Conservation (phyloP, 1,139 yeast genomes). For the Debaryomyces coudertii region DNA sequence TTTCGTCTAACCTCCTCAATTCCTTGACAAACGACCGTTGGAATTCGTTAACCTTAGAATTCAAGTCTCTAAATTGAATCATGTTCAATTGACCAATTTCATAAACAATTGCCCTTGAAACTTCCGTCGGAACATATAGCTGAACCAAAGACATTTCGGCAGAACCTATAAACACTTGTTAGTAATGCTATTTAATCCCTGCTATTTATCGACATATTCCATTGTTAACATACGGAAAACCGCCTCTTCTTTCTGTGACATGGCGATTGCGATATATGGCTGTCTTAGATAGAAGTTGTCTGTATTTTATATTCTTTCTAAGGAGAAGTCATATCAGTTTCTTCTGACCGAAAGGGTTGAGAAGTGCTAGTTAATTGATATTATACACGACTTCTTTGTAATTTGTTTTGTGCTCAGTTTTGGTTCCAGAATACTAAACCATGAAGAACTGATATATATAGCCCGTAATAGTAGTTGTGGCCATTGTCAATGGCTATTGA, state of each 20-base stretch:
- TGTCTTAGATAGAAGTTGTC: not conserved
- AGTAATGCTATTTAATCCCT: conserved; percentile 12
- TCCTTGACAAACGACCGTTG: conserved; percentile 75
- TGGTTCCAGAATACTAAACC: not conserved
- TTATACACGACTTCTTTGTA: not conserved
- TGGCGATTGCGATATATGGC: conserved; percentile 9
- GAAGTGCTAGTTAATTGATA: not conserved
- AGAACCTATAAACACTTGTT: conserved; percentile 42
- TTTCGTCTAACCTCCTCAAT: conserved; percentile 66
- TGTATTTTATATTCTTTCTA: not conserved
- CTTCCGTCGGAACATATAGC: conserved; percentile 72
- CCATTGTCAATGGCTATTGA: not conserved
- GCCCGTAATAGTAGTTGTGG: not conserved
- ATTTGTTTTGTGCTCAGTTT: not conserved
- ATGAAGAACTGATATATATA: not conserved
- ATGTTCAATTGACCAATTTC: conserved; percentile 65
- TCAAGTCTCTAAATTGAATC: conserved; percentile 72
- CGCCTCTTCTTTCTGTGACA: conserved; percentile 59
- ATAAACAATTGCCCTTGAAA: conserved; percentile 65
- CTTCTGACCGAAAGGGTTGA: not conserved
- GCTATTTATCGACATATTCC: not conserved
- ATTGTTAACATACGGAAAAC: conserved; percentile 57
- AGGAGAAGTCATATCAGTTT: not conserved
- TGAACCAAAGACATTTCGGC: conserved; percentile 83
- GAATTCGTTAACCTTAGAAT: conserved; percentile 66